A percentile compares a stretch with the other conserved stretches of the same genome.
phyloP scores from a whole-genome alignment of 768 basidiomycete genomes.

The Phylloporus rhodoxanthus region DNA sequence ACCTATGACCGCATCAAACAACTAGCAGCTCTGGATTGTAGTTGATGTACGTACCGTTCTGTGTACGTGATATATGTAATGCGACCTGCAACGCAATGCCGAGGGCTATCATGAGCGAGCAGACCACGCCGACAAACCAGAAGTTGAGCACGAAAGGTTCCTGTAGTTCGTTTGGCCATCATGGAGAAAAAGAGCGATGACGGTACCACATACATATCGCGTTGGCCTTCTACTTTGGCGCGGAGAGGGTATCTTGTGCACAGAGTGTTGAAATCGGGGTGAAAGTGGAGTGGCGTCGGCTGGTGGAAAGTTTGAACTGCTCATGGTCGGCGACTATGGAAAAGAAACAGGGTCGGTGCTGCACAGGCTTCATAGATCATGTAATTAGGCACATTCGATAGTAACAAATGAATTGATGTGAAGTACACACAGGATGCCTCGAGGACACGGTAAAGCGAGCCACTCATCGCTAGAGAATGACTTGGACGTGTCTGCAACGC shows the following conservation, averaged over 20 bases:
- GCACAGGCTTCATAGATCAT: background rate
- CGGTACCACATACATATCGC: slow-evolving; percentile 36
- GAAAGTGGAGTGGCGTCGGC: slow-evolving; percentile 17
- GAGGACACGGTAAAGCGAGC: background rate
- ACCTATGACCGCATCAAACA: slow-evolving; percentile 35
- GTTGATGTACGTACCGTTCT: slow-evolving; percentile 10
- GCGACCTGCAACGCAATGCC: slow-evolving; percentile 13
- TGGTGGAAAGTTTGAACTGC: background rate
- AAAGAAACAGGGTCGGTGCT: background rate
- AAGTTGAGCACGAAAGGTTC: slow-evolving; percentile 31
- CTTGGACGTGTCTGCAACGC: background rate
- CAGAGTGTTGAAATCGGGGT: slow-evolving; percentile 39
- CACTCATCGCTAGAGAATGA: background rate
- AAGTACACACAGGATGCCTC: slow-evolving; percentile 3
- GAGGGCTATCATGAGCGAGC: slow-evolving; percentile 37
- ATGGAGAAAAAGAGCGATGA: background rate
- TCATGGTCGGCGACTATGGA: slow-evolving; percentile 3
- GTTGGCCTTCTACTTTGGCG: slow-evolving; percentile 31
- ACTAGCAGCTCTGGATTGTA: background rate
- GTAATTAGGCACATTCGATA: background rate
- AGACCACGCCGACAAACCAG: slow-evolving; percentile 36
- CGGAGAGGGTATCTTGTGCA: slow-evolving; percentile 46
- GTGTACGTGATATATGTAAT: slow-evolving; percentile 14
- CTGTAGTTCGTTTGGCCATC: slow-evolving; percentile 8
- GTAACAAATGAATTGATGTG: background rate